Evolutionary conservation across 1,284 basidiomycete genomes (phyloP), one percentile per base, ranked within the genome.

Genomic region (Bjerkandera adusta): DNA sequence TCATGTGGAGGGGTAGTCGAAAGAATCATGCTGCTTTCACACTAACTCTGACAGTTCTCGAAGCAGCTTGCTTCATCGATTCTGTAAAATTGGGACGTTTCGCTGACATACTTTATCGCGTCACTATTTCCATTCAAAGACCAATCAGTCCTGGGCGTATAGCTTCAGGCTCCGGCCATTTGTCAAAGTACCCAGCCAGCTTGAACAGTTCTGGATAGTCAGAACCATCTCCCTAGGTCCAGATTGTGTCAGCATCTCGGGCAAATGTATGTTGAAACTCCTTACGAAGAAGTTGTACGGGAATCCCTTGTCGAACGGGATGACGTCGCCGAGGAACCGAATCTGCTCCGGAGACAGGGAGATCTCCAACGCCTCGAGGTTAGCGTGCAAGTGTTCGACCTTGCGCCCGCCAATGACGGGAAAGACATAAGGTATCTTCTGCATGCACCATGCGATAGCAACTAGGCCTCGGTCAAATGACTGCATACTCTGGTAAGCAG

Each of bases 361-460:
- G 35, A 61, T 51, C 22, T 53, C 52, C 16, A 61, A 49, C 10
- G 59, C 58, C 11, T 41, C 29, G n/a, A 61, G 20, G 34, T 61
- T 60, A 1, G 41, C 49, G 1, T 40, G 20, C 4, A 61, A 43
- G 1, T 61, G 59, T 45, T 55, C 57, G 37, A 58, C 46, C 43
- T 61, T 61, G 16, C 59, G 52, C 16, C 56, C 58, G 8, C 59
- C 56, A 38, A 58, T 37, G 40, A 59, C 44, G 3, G 59, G 57
- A 44, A 59, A 59, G 20, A 55, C 53, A 40, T 54, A 55, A 0
- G 56, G 55, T 0, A 43, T 8, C 49, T 60, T 60, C 4, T 58
- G 55, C 52, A 60, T 52, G 22, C 54, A 48, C 22, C 60, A 61
- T 3, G 58, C 59, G 33, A 61, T 58, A 1, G 52, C 56, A 1